A percentile compares a stretch with the other conserved stretches of the same genome.
Conservation (phyloP, 495 filamentous ascomycete species). For the Penicillium waksmanii region DNA sequence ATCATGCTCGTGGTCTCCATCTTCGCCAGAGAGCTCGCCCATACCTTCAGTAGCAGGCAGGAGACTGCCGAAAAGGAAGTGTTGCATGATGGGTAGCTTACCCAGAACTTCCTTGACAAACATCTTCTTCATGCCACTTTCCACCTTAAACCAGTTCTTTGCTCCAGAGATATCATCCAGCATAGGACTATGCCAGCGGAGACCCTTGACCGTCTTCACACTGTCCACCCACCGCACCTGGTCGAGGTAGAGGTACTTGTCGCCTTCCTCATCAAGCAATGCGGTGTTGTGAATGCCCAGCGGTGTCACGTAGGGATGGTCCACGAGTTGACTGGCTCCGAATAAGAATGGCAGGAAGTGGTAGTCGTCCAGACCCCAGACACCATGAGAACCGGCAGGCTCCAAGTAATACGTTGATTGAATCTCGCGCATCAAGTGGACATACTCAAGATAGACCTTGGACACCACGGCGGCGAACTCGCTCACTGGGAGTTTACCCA, state of each 20-base stretch:
- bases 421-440: conserved; percentile 79
- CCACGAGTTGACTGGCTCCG: conserved; percentile 86
- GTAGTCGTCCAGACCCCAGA: conserved; percentile 98
- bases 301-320: conserved; percentile 86
- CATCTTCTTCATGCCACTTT: conserved; percentile 94
- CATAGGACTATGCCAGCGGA: conserved; percentile 98
- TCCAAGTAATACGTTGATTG: conserved; percentile 94
- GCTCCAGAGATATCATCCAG: conserved; percentile 96
- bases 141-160: conserved; percentile 89
- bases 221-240: conserved; percentile 93
- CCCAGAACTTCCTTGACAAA: conserved; percentile 90
- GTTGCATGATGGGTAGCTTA: conserved; percentile 97
- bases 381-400: conserved; percentile 91
- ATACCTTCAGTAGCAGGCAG: conserved; percentile 81
- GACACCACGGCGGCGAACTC: conserved; percentile 77
- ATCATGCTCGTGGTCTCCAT: conserved; percentile 51
- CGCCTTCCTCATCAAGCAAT: conserved; percentile 80
- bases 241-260: conserved; percentile 84
- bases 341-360: conserved; percentile 96
- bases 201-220: conserved; percentile 92
- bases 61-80: conserved; percentile 89
- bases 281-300: conserved; percentile 83
- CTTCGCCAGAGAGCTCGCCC: conserved; percentile 58
- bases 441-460: conserved; percentile 75
- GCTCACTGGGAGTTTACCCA: conserved; percentile 61